Evolutionary conservation across 2,329 filamentous ascomycete species (phyloP), one percentile per base, ranked within the genome.

Genomic region (Saccharata proteae): DNA sequence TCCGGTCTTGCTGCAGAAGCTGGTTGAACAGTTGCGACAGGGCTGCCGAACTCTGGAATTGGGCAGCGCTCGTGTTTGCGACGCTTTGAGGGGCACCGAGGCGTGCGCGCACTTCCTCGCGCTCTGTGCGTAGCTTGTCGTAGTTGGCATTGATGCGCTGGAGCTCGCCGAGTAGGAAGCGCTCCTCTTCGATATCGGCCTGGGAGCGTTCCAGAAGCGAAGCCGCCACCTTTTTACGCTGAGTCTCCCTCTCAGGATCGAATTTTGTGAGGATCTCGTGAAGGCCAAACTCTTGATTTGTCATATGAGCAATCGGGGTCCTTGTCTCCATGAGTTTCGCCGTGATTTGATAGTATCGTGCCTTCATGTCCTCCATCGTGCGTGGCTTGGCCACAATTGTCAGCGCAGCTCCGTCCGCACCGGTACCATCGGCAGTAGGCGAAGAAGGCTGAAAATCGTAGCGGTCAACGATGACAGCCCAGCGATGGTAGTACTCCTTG

Each of bases 171-270:
- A 98, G 69, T 3, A 98, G 62, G 19, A 83, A 79, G 45, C 92
- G 81, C 58, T 98, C 90, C 54, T 98, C 90, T 39, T 82, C 77
- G 16, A 88, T 81, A 57, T 98, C 88, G 40, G 93, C 84, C 40
- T 77, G 77, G 6, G 78, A 80, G 23, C 90, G 74, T 28, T 77
- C 74, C 41, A 96, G 69, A 27, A 86, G 74, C 29, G 79, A 75
- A 40, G 80, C 71, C 3, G 85, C 88, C 46, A 93, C 81, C 35
- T 80, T 74, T 60, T 96, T 98, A 39, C 90, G 76, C 32, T 74
- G 65, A 15, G 68, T 69, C 57, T 98, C 90, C 44, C 81, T 75
- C 11, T 71, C 67, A 0, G 85, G 74, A 46, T 93, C 81, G 63
- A 88, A 98, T 42, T 82, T 83, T 29, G 74, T 70, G 71, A 96